Base-by-base conservation (phyloP, 805 yeast species). In the Monosporozyma yasuniensis region DNA sequence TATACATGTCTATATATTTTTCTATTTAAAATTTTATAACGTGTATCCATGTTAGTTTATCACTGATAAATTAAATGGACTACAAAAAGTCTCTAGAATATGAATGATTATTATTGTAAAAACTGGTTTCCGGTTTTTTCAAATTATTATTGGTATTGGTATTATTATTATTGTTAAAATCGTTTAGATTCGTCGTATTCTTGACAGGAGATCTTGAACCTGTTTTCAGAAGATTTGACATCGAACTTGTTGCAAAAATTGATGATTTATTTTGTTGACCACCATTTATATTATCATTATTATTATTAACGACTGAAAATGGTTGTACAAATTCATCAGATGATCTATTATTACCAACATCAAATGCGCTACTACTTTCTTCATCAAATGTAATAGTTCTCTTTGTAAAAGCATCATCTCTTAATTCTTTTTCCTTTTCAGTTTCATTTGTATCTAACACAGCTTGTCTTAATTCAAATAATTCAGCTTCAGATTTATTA, bases 381-480 rank as follows among this genome's bases (percentile, higher is more conserved):
- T 50, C 52, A 25, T 50, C 52, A 27, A 39, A 46, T 25, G 32
- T 28, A 48, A 25, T 19, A 21, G 23, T n/a, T 35, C 39, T 30
- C 45, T 54, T 21, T 16, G 55, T 58, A 37, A 57, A 59, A 12
- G 56, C 52, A 34, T 58, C 59, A 21, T 61, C 56, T 32, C 67
- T 56, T 11, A 50, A 39, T 32, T 51, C 46, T 50, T 55, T 60
- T 48, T 65, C 66, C 43, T 61, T 56, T 21, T 61, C 64, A 4
- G 65, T 61, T 51, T 66, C 69, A 52, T 65, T 66, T 1, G 70
- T 66, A 46, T 59, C 61, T 65, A 67, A 63, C 0, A 59, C 71
- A n/a, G 67, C 65, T 52, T 63, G 66, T 46, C 69, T 63, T 51
- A 67, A 54, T 46, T 66, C 70, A 37, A 65, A 64, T 44, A 67